Evolutionary conservation across 495 filamentous ascomycete genomes (phyloP).

Genomic region (Penicillium nucicola): DNA sequence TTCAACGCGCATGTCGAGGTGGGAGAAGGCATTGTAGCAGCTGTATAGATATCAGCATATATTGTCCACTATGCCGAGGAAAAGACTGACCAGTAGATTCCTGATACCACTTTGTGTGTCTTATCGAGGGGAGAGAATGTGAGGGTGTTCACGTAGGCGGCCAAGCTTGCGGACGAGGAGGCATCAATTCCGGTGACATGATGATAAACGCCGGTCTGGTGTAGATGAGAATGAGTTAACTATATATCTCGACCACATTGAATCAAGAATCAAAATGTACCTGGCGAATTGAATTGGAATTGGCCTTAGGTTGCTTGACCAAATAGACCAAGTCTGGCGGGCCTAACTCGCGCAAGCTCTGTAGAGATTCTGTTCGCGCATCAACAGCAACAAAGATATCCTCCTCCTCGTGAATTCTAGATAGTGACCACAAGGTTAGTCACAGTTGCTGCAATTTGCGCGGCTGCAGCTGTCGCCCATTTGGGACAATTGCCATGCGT

Average conservation of each 20-base stretch:
- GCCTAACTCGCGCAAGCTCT: conserved; percentile 82
- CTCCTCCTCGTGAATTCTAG: conserved; percentile 83
- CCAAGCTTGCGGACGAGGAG: conserved; percentile 92
- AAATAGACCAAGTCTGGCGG: conserved; percentile 95
- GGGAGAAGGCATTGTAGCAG: conserved; percentile 99
- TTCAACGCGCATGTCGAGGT: conserved; percentile 96
- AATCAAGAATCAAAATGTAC: conserved; percentile 22
- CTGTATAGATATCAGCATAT: conserved; percentile 41
- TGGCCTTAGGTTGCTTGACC: conserved; percentile 74
- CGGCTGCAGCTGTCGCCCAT: conserved; percentile 1
- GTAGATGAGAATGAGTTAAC: conserved; percentile 2
- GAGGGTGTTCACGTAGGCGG: conserved; percentile 96
- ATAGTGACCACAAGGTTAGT: conserved; percentile 18
- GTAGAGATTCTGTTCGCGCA: conserved; percentile 81
- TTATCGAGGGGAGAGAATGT: conserved; percentile 86
- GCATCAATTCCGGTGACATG: conserved; percentile 98
- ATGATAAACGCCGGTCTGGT: conserved; percentile 87
- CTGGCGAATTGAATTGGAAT: conserved; percentile 47
- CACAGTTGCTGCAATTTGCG: conserved; percentile 3
- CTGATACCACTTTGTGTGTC: conserved; percentile 85
- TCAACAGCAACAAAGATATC: conserved; percentile 84
- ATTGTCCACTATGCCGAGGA: conserved; percentile 9
- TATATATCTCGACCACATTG: not conserved
- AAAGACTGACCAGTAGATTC: conserved; percentile 76
- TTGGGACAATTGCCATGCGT: conserved; percentile 21